A percentile compares a stretch with the other conserved stretches of the same genome.
phyloP scores from a whole-genome alignment of 176 grass and related monocot species.

The Dactylis glomerata region DNA sequence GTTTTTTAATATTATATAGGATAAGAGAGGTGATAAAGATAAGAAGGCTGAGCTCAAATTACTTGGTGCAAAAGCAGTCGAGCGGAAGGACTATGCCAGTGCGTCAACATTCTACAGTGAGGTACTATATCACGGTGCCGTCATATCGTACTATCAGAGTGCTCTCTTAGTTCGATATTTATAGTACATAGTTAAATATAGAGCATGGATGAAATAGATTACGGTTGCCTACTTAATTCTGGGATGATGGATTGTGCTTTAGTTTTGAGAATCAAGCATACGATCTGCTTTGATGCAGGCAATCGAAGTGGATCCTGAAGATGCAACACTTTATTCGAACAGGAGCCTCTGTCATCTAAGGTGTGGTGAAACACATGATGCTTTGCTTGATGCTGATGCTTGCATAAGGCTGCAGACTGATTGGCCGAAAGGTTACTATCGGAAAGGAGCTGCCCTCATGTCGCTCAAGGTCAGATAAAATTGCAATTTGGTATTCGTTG shows the following conservation, averaged over 20 bases:
- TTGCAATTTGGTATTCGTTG: neutral
- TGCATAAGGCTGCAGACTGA: slow-evolving; percentile 29
- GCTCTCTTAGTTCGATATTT: neutral
- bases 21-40: neutral
- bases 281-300: slow-evolving; percentile 18
- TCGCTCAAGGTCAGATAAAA: slow-evolving; percentile 34
- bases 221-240: neutral
- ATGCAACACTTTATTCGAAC: slow-evolving; percentile 29
- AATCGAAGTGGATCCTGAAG: slow-evolving; percentile 19
- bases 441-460: slow-evolving; percentile 44
- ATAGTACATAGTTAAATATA: neutral
- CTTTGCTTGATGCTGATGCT: slow-evolving; percentile 24
- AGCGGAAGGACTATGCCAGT: slow-evolving; percentile 9
- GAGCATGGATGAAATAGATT: neutral
- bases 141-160: neutral
- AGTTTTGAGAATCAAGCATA: neutral
- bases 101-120: slow-evolving; percentile 33
- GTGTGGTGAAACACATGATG: neutral
- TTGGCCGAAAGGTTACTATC: slow-evolving; percentile 41
- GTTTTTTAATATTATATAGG: neutral
- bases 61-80: slow-evolving; percentile 26
- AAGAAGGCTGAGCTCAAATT: slow-evolving; percentile 30
- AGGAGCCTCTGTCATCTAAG: slow-evolving; percentile 31
- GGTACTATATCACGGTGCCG: slow-evolving; percentile 12
- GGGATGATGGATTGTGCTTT: neutral